phyloP scores from a whole-genome alignment of 202 grass and related monocot species.

The Zizania palustris region DNA sequence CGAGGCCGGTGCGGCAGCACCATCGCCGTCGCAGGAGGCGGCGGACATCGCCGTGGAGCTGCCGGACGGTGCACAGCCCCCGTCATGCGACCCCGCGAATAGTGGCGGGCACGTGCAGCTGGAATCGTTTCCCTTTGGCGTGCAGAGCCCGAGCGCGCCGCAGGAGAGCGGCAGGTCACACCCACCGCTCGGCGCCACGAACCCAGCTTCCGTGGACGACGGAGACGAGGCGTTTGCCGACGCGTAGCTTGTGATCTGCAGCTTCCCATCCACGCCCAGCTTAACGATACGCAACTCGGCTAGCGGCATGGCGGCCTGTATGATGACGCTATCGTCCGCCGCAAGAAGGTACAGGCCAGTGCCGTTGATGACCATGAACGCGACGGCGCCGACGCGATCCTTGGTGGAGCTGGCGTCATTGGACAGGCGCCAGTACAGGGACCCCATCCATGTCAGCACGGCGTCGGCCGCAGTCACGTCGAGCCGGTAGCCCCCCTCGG shows the following conservation, averaged over 20 bases:
- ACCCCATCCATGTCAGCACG: slow-evolving; percentile 62
- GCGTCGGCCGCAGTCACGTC: slow-evolving; percentile 49
- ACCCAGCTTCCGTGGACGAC: slow-evolving; percentile 31
- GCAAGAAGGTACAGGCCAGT: slow-evolving; percentile 65
- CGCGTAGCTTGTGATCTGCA: slow-evolving; percentile 57
- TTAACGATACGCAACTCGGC: slow-evolving; percentile 60
- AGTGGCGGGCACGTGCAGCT: slow-evolving; percentile 57
- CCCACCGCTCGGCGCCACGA: slow-evolving; percentile 48
- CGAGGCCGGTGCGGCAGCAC: not conserved
- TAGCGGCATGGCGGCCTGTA: slow-evolving; percentile 42
- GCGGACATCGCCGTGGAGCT: slow-evolving; percentile 38
- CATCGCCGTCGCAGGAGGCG: slow-evolving; percentile 13
- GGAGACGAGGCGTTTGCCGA: slow-evolving; percentile 58
- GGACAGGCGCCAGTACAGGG: slow-evolving; percentile 68
- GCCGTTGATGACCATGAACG: slow-evolving; percentile 53
- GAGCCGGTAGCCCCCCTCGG: slow-evolving; percentile 55
- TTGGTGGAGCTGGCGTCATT: slow-evolving; percentile 55
- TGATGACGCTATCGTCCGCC: slow-evolving; percentile 39
- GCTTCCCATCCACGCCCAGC: slow-evolving; percentile 51
- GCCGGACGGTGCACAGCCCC: slow-evolving; percentile 62
- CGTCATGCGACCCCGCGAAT: slow-evolving; percentile 49
- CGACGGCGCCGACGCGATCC: slow-evolving; percentile 50
- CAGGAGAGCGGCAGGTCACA: slow-evolving; percentile 75
- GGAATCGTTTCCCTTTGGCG: slow-evolving; percentile 39
- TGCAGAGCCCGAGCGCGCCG: slow-evolving; percentile 65